phyloP scores from a whole-genome alignment of 2,329 filamentous ascomycete species.

The Clonostachys byssicola region DNA sequence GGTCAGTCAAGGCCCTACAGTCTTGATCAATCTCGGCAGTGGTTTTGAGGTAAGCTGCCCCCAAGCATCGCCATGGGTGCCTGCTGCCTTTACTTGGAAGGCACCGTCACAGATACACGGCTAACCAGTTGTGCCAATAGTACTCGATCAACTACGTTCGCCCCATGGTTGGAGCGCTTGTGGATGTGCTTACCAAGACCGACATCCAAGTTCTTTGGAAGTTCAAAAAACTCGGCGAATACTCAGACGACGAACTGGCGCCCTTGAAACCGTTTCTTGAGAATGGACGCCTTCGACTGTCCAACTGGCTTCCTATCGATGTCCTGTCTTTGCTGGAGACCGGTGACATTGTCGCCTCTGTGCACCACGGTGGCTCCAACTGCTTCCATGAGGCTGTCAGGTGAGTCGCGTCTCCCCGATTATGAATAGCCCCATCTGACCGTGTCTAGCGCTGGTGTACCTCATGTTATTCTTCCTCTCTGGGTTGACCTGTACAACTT shows the following conservation, averaged over 20 bases:
- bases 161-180: slow-evolving; percentile 13
- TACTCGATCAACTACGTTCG: not conserved
- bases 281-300: slow-evolving; percentile 7
- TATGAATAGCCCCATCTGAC: too few relatives aligned
- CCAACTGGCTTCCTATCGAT: slow-evolving; percentile 15
- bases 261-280: slow-evolving; percentile 5
- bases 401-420: slow-evolving; percentile 15
- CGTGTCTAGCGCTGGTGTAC: slow-evolving; percentile 27
- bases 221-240: slow-evolving; percentile 4
- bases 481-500: slow-evolving; percentile 40
- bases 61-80: not conserved
- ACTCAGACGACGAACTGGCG: slow-evolving; percentile 3
- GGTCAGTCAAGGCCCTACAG: slow-evolving; percentile 10
- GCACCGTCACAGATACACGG: not conserved
- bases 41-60: not conserved
- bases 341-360: slow-evolving; percentile 18
- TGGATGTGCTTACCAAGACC: slow-evolving; percentile 5
- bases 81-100: not conserved
- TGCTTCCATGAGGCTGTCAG: slow-evolving; percentile 32
- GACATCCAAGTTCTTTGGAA: slow-evolving; percentile 21
- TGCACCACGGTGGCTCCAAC: slow-evolving; percentile 29
- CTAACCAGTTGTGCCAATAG: not conserved
- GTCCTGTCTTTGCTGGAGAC: slow-evolving; percentile 19
- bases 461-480: slow-evolving; percentile 35
- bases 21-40: slow-evolving; percentile 19